Base-by-base conservation (phyloP, 2,329 filamentous ascomycete genomes). In the Pestalotiopsis sp. region DNA sequence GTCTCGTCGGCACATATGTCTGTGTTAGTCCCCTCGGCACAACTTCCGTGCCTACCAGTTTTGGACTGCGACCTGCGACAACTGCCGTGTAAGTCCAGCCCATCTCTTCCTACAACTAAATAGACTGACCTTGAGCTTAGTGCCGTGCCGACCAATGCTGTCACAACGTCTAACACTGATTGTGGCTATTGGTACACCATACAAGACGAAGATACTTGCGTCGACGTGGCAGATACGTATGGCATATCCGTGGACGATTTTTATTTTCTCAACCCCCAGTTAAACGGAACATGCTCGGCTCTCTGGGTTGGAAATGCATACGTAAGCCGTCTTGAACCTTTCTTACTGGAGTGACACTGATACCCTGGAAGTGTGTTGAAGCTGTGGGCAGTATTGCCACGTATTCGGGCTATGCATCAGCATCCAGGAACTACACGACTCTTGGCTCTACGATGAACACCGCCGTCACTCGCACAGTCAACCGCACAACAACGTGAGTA, bases 211-310 rank as follows among this genome's bases (percentile, higher is more conserved):
- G 61, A 64, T 14, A 25, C 17, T 20, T 64, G 61, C 12, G 25
- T 17, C 67, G 63, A 76, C 36, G 66, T 82, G 2, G 68, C 72
- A 3, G 61, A 80, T 20, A 74, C 74, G 59, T 78, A 75, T 36
- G 69, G 70, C 17, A 78, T 81, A 45, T 72, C 75, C 1, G 70
- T 80, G 0, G 52, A 63, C 14, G 78, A 81, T 70, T 81, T 81
- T 65, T 31, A 70, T 2, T 77, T 80, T 67, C 72, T 81, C 6
- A 81, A 81, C 70, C 70, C 78, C 0, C 72, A 60, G 3, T 68
- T 81, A 31, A 76, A 80, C 61, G 36, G 59, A 1, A 75, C 79
- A 63, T 81, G 78, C 70, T 79, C 77, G 6, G 81, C 81, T 64
- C 70, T 81, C 17, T 77, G 58, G 58, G 13, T 61, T 36, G 58